Evolutionary conservation across 768 basidiomycete genomes (phyloP).

Genomic region (Polyporus arcularius): DNA sequence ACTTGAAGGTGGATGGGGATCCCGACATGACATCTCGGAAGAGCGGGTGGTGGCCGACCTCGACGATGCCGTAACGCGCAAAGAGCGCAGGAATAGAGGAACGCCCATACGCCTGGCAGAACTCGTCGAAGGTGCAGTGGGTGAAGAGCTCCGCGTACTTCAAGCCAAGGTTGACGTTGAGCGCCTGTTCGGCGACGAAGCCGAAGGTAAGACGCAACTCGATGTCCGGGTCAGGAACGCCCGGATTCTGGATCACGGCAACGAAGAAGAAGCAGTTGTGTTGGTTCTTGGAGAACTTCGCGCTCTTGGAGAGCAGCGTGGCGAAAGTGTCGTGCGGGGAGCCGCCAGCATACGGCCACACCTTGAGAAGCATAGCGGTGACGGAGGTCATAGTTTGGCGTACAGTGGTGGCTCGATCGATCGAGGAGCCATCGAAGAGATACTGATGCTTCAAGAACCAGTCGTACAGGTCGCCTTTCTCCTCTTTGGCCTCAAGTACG

Average conservation of each 20-base stretch:
- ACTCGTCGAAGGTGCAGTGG: conserved; percentile 38
- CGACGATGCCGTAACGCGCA: neutral
- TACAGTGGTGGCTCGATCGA: neutral
- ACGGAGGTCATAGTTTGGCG: neutral
- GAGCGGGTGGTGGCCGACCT: neutral
- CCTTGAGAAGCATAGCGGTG: neutral
- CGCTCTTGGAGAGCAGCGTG: no score
- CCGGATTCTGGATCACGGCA: neutral
- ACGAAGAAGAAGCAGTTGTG: neutral
- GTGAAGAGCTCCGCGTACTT: conserved; percentile 28
- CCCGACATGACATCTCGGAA: conserved; percentile 30
- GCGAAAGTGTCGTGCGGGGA: neutral
- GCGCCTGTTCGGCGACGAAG: conserved; percentile 13
- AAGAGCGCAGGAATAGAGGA: conserved; percentile 21
- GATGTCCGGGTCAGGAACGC: neutral
- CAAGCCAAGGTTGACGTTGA: neutral
- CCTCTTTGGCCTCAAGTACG: conserved; percentile 17
- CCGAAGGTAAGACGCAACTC: conserved; percentile 15
- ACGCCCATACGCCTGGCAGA: conserved; percentile 31
- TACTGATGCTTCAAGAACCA: conserved; percentile 40
- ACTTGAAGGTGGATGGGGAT: conserved; percentile 20
- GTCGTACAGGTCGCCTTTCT: conserved; percentile 34
- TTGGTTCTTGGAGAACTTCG: neutral
- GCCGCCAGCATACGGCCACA: neutral
- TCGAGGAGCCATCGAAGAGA: conserved; percentile 24